phyloP scores from a whole-genome alignment of 345 rosid species.

The Aegle marmelos region DNA sequence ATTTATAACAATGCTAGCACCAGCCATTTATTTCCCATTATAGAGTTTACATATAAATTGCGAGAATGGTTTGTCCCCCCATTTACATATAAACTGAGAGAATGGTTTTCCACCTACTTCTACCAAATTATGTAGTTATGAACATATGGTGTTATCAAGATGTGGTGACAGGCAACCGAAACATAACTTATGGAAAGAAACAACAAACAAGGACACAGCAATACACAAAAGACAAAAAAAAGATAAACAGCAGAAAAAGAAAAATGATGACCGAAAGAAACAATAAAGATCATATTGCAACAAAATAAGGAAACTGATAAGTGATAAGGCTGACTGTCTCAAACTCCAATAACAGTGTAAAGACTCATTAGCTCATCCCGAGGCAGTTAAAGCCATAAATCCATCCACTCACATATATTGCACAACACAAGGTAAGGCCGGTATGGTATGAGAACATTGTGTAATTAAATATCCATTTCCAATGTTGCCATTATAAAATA shows the following conservation, averaged over 20 bases:
- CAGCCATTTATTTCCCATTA: background rate
- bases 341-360: background rate
- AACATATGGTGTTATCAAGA: background rate
- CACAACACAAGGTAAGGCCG: background rate
- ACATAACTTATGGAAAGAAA: background rate
- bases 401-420: background rate
- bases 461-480: background rate
- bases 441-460: background rate
- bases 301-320: background rate
- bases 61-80: background rate
- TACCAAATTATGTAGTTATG: background rate
- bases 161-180: background rate
- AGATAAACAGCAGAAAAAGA: background rate
- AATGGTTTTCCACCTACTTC: background rate
- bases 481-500: background rate
- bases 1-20: background rate
- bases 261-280: constrained; percentile 3
- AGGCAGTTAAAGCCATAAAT: background rate
- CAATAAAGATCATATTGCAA: background rate
- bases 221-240: background rate
- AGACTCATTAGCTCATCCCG: background rate
- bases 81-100: too few species aligned
- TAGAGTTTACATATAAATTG: background rate
- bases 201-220: background rate
- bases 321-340: background rate